These are phyloP conservation scores for Fraxinus velutina DNA, from an alignment of 305 asterid species.

Conservation along the genomic window DNA sequence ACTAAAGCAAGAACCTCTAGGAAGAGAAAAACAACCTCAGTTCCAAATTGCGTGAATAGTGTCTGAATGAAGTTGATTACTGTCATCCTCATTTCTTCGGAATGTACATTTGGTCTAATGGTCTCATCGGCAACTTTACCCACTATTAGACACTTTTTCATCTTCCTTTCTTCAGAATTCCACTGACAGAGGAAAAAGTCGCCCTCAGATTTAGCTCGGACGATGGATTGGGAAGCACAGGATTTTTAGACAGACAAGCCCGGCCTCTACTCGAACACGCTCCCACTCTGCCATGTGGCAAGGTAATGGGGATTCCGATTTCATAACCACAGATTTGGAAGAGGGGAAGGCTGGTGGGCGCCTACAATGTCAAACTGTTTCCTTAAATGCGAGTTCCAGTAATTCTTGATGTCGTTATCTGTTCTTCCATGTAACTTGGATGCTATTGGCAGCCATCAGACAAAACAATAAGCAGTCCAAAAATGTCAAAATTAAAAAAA, in stretches of 20 bases:
- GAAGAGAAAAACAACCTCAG: too few species aligned
- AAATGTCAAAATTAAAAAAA: too few species aligned
- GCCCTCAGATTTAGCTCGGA: conserved; percentile 15
- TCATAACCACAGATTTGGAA: conserved; percentile 23
- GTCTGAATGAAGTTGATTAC: too few species aligned
- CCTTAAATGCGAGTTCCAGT: conserved; percentile 63
- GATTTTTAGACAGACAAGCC: conserved; percentile 29
- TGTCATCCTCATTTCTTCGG: too few species aligned
- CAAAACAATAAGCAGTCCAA: not conserved
- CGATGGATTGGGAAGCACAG: conserved; percentile 21
- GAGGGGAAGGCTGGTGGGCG: conserved; percentile 23
- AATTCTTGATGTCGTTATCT: conserved; percentile 67
- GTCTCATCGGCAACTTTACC: too few species aligned
- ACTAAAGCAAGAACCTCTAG: too few species aligned
- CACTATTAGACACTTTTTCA: too few species aligned
- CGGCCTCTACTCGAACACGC: conserved; percentile 29
- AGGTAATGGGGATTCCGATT: conserved; percentile 25
- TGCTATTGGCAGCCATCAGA: conserved; percentile 63
- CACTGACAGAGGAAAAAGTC: conserved; percentile 37
- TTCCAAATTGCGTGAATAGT: too few species aligned
- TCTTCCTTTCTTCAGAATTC: too few species aligned
- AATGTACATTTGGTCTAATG: too few species aligned
- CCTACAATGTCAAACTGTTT: conserved; percentile 28
- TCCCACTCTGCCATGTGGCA: conserved; percentile 40
- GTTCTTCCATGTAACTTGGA: conserved; percentile 61